Conservation (phyloP, 139 green algal genomes). For the Marvania coccoides region DNA sequence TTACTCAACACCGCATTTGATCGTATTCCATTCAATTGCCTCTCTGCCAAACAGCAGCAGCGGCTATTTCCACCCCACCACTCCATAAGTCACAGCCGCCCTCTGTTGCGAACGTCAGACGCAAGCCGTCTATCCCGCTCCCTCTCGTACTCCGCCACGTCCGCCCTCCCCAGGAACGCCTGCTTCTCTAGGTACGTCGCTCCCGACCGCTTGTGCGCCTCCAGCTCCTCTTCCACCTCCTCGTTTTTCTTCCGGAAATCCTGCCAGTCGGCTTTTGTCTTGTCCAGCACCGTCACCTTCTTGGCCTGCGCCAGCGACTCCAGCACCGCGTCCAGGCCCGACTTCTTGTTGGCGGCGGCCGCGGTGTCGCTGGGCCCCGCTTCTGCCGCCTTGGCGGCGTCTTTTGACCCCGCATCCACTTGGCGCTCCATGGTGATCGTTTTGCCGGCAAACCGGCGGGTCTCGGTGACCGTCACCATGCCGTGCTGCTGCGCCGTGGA, state of each 20-base stretch:
- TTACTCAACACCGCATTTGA: no score
- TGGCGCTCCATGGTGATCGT: slow-evolving; percentile 54
- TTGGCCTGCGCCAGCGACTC: slow-evolving; percentile 36
- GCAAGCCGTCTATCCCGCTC: slow-evolving; percentile 68
- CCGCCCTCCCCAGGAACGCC: slow-evolving; percentile 76
- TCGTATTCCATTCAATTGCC: no score
- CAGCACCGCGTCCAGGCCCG: slow-evolving; percentile 36
- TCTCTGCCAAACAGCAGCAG: no score
- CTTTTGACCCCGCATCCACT: slow-evolving; percentile 48
- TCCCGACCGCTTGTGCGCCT: slow-evolving; percentile 62
- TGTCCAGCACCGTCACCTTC: slow-evolving; percentile 76
- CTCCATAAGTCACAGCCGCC: slow-evolving; percentile 17
- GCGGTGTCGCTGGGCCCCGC: no score
- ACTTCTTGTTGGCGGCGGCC: slow-evolving; percentile 13
- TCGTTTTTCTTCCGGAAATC: slow-evolving; percentile 58
- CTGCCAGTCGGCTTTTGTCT: slow-evolving; percentile 78
- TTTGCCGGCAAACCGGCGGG: slow-evolving; percentile 71
- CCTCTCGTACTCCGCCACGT: slow-evolving; percentile 79
- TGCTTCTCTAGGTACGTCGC: slow-evolving; percentile 71
- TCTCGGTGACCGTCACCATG: slow-evolving; percentile 29
- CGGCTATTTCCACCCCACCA: not conserved
- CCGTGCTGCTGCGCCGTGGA: slow-evolving; percentile 8
- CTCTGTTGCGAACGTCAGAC: slow-evolving; percentile 48
- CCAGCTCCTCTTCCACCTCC: slow-evolving; percentile 74
- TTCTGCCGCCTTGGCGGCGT: slow-evolving; percentile 39